These are phyloP conservation scores for Thamnidium elegans DNA, from an alignment of 192 early-diverging fungal genomes.

Conservation along the genomic window DNA sequence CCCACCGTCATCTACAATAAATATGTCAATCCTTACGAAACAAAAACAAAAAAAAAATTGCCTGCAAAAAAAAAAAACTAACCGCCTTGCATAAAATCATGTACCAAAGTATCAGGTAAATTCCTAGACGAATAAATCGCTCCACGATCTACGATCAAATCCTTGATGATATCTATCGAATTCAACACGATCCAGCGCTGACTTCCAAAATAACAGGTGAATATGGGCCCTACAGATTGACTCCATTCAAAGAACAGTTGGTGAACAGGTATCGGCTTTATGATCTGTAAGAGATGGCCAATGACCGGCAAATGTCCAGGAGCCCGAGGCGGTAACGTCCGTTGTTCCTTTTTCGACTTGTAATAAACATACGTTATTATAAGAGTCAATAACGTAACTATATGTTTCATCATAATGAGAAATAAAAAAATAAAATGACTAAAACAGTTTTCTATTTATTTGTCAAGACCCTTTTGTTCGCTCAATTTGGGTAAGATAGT, in stretches of 20 bases:
- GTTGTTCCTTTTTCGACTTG: too few relatives aligned
- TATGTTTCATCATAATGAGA: too few relatives aligned
- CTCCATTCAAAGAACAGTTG: conserved; percentile 33
- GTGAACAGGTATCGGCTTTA: conserved; percentile 7
- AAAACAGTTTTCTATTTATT: too few relatives aligned
- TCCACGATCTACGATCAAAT: conserved; percentile 34
- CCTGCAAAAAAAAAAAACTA: conserved; percentile 24
- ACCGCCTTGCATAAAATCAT: conserved; percentile 33
- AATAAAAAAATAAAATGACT: too few relatives aligned
- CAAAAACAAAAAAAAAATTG: too few relatives aligned
- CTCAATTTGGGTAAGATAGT: too few relatives aligned
- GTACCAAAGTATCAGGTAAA: conserved; percentile 17
- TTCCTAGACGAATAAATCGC: conserved; percentile 38
- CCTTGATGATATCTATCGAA: conserved; percentile 22
- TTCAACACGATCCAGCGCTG: conserved; percentile 37
- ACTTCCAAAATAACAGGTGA: conserved; percentile 30
- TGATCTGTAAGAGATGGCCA: conserved; percentile 26
- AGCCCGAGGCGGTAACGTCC: conserved; percentile 17
- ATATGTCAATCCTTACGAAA: too few relatives aligned
- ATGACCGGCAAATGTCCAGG: conserved; percentile 28
- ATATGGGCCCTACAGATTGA: conserved; percentile 27
- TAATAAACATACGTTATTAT: too few relatives aligned
- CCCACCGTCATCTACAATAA: conserved; percentile 35
- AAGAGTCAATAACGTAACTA: too few relatives aligned
- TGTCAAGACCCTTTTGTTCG: too few relatives aligned